These are phyloP conservation scores for Trametes coccinea DNA, from an alignment of 768 basidiomycete species.

Conservation along the genomic window DNA sequence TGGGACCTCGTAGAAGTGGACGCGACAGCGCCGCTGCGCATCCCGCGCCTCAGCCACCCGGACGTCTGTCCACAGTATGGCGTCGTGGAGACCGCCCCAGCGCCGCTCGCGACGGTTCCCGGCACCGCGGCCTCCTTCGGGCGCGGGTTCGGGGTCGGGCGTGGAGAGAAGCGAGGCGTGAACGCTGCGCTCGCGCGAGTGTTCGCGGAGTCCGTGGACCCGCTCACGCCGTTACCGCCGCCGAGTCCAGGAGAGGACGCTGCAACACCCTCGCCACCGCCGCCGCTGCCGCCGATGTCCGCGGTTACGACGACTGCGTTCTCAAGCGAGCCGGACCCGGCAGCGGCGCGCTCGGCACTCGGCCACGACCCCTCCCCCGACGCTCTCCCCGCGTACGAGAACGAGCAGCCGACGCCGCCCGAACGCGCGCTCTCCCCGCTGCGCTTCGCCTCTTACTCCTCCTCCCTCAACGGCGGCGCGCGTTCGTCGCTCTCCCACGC, in stretches of 20 bases:
- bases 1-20: not conserved
- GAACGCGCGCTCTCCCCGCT: slow-evolving; percentile 11
- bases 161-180: not conserved
- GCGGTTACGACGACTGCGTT: no score
- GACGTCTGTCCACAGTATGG: slow-evolving; percentile 7
- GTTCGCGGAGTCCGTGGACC: slow-evolving; percentile 2
- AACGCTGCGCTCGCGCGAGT: not conserved
- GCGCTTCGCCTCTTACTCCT: slow-evolving; percentile 9
- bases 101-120: not conserved
- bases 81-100: not conserved
- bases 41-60: slow-evolving; percentile 11
- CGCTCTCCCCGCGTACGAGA: not conserved
- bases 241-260: no score
- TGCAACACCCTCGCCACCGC: no score
- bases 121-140: not conserved
- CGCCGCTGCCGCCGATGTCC: no score
- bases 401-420: not conserved
- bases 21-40: not conserved
- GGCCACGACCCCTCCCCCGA: no score
- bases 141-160: not conserved
- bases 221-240: not conserved
- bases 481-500: not conserved
- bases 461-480: not conserved
- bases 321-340: no score
- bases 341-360: no score